Conservation (phyloP, 148 eudicot species). For the Simmondsia chinensis region DNA sequence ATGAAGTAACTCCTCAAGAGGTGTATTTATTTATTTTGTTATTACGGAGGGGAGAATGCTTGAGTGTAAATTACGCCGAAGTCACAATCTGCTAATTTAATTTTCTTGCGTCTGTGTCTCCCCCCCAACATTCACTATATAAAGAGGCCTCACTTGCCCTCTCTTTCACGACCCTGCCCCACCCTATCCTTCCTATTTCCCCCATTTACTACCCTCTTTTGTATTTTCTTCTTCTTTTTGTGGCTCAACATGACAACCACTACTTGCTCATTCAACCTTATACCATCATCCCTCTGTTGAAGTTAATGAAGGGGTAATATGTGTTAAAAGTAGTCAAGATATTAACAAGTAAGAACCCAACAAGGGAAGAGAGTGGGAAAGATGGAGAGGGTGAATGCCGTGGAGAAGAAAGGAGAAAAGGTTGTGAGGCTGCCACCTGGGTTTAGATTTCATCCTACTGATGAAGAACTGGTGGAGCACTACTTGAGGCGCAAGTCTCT, state of each 20-base stretch:
- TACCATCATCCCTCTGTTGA: too few relatives aligned
- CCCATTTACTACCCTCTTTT: conserved; percentile 3
- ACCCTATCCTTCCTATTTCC: not conserved
- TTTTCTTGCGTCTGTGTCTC: conserved; percentile 5
- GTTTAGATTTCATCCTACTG: conserved; percentile 85
- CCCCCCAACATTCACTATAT: conserved; percentile 18
- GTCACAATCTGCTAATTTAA: conserved; percentile 7
- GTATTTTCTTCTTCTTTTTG: not conserved
- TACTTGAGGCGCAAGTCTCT: conserved; percentile 64
- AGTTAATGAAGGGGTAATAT: too few relatives aligned
- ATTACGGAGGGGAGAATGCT: conserved; percentile 34
- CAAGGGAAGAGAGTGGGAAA: not conserved
- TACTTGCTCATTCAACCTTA: too few relatives aligned
- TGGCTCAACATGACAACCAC: too few relatives aligned
- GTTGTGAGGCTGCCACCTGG: conserved; percentile 77
- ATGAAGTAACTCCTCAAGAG: too few relatives aligned
- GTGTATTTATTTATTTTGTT: conserved; percentile 6
- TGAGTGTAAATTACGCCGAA: conserved; percentile 87
- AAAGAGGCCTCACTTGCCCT: conserved; percentile 38
- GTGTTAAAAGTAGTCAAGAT: too few relatives aligned
- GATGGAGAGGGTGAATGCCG: conserved; percentile 52
- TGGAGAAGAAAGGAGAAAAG: conserved; percentile 57
- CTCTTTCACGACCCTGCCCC: conserved; percentile 8
- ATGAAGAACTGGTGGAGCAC: conserved; percentile 76
- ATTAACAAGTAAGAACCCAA: too few relatives aligned